These are phyloP conservation scores for Coemansia sp. DNA, from an alignment of 192 early-diverging fungal species.

Conservation along the genomic window DNA sequence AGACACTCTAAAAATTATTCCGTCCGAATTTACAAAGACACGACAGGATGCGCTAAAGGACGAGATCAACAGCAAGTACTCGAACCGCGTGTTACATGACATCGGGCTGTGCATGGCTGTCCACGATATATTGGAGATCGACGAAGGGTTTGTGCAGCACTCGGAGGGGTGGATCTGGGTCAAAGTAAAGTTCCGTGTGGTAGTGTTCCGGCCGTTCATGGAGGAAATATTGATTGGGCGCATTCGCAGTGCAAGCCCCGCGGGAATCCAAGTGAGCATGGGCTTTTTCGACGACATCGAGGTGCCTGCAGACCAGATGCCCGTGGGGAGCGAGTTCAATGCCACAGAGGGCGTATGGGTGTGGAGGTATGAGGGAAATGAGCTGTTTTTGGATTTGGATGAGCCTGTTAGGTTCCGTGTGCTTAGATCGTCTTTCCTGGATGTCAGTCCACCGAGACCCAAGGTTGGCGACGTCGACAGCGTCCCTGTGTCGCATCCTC, in stretches of 20 bases:
- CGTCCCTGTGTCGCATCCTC: constrained; percentile 19
- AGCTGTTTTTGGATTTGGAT: constrained; percentile 80
- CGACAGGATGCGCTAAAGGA: constrained; percentile 78
- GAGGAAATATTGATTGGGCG: constrained; percentile 84
- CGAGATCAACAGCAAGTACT: constrained; percentile 88
- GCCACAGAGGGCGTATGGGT: constrained; percentile 76
- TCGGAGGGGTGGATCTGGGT: constrained; percentile 74
- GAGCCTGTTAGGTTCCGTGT: constrained; percentile 79
- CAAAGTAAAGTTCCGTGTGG: constrained; percentile 80
- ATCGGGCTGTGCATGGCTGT: constrained; percentile 87
- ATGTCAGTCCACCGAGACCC: constrained; percentile 61
- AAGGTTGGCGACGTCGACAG: constrained; percentile 32
- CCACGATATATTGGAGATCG: constrained; percentile 76
- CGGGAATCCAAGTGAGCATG: constrained; percentile 71
- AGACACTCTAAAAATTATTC: constrained; percentile 84
- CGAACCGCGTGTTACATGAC: constrained; percentile 85
- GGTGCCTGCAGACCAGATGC: constrained; percentile 69
- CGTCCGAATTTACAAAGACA: constrained; percentile 74
- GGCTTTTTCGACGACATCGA: constrained; percentile 92
- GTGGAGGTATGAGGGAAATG: constrained; percentile 77
- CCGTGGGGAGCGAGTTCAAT: constrained; percentile 65
- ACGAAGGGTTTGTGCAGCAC: constrained; percentile 84
- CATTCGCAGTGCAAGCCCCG: constrained; percentile 67
- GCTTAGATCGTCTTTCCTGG: constrained; percentile 69
- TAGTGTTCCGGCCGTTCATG: constrained; percentile 88